Base-by-base conservation (phyloP, 2,329 filamentous ascomycete species). In the Berkeleyomyces rouxiae region DNA sequence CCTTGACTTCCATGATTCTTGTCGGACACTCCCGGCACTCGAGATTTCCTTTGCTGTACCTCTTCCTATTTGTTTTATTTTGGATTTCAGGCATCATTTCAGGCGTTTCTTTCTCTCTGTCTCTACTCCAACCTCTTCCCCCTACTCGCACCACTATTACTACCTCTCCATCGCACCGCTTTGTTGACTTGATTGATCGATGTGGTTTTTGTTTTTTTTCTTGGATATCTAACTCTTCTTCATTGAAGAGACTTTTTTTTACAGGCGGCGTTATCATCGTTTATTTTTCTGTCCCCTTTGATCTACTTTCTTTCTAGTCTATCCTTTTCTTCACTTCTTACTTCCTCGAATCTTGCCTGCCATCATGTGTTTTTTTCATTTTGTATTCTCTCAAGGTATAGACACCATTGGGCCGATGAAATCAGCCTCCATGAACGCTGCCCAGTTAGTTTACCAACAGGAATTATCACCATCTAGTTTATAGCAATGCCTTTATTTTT, bases 211-310 rank as follows among this genome's bases (percentile, higher is more conserved):
- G 47, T 64, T 57, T 61, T 60, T 59, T 37, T 62, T 62, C 60
- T 59, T 63, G 62, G 62, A 63, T 63, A 63, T 63, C 62, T 63
- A 57, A 53, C 58, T 61, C 58, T 63, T 49, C 36, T 59, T 58
- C 36, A 23, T 37, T 7, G 53, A 39, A 37, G 44, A 55, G n/a
- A 42, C 43, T 40, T 62, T 61, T 64, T 64, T 61, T 61, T 64
- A 62, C 46, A 61, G 63, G 63, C 46, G 63, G 63, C 63, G 63
- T 64, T 63, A 63, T 61, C 42, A 58, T 58, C 42, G 16, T 39
- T 55, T 60, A 43, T 44, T 60, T 60, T 58, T 6, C 31, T 36
- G 10, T 43, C 53, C 51, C 58, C 23, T 64, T 62, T 58, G 36
- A 23, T 62, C 61, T 60, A 53, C 57, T 37, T 60, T 44, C 49